A percentile compares a stretch with the other conserved stretches of the same genome.
phyloP scores from a whole-genome alignment of 352 stramenopile species.

The Phytophthora nicotianae region DNA sequence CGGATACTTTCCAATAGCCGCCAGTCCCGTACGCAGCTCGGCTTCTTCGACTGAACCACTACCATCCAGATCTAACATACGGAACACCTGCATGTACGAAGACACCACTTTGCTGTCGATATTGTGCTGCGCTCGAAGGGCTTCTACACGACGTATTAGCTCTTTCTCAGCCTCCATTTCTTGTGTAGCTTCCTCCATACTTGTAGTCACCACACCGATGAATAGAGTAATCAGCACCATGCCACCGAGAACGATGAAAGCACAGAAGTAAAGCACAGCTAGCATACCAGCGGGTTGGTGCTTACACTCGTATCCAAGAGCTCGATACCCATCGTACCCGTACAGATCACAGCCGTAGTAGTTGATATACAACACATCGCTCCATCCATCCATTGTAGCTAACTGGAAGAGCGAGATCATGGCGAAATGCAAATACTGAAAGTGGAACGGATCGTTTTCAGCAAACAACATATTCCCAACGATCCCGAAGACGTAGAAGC shows the following conservation, averaged over 20 bases:
- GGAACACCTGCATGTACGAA: conserved; percentile 88
- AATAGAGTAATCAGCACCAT: conserved; percentile 93
- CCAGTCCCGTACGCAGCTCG: conserved; percentile 78
- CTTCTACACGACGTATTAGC: conserved; percentile 64
- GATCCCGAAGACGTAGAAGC: conserved; percentile 93
- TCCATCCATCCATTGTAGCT: conserved; percentile 91
- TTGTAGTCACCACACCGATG: conserved; percentile 92
- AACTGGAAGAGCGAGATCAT: conserved; percentile 91
- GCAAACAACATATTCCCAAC: conserved; percentile 91
- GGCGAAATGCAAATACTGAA: conserved; percentile 85
- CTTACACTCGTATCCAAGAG: conserved; percentile 67
- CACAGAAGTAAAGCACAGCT: conserved; percentile 78
- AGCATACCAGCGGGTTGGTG: conserved; percentile 46
- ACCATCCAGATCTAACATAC: conserved; percentile 79
- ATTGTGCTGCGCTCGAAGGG: conserved; percentile 54
- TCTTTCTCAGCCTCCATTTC: conserved; percentile 83
- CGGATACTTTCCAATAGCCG: conserved; percentile 81
- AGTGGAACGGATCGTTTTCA: conserved; percentile 89
- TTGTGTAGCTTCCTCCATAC: conserved; percentile 90
- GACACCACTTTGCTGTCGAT: conserved; percentile 51
- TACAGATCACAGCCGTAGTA: conserved; percentile 90
- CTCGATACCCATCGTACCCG: conserved; percentile 67
- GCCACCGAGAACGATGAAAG: conserved; percentile 82
- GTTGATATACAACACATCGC: conserved; percentile 91
- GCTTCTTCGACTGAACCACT: conserved; percentile 87